phyloP scores from a whole-genome alignment of 1,284 basidiomycete species.

The Trametes polyzona region DNA sequence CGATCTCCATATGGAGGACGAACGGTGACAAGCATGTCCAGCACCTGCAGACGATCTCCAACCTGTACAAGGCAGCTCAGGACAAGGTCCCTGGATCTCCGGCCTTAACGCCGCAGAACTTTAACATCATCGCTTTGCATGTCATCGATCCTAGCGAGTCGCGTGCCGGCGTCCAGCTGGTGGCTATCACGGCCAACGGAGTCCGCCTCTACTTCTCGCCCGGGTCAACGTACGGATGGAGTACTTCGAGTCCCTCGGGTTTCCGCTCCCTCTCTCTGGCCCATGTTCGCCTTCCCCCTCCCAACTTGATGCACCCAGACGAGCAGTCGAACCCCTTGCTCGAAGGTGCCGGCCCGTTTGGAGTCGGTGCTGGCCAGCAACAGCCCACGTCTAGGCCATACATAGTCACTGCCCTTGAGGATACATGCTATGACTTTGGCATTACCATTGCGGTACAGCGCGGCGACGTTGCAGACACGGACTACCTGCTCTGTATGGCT shows the following conservation, averaged over 20 bases:
- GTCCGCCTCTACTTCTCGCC: slow-evolving; percentile 79
- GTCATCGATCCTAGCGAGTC: slow-evolving; percentile 66
- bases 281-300: slow-evolving; percentile 82
- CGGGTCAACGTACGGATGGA: slow-evolving; percentile 44
- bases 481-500: slow-evolving; percentile 75
- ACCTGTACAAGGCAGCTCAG: slow-evolving; percentile 70
- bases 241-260: slow-evolving; percentile 42
- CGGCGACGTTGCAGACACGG: slow-evolving; percentile 73
- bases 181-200: slow-evolving; percentile 81
- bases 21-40: slow-evolving; percentile 65
- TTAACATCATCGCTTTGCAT: slow-evolving; percentile 68
- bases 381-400: slow-evolving; percentile 53
- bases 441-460: slow-evolving; percentile 69
- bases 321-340: slow-evolving; percentile 57
- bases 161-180: slow-evolving; percentile 68
- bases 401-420: slow-evolving; percentile 57
- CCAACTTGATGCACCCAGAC: slow-evolving; percentile 76
- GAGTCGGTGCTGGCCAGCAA: slow-evolving; percentile 47
- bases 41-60: slow-evolving; percentile 68
- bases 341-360: slow-evolving; percentile 46
- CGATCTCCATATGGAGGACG: slow-evolving; percentile 71
- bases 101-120: slow-evolving; percentile 67
- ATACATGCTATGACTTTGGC: slow-evolving; percentile 66
- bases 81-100: slow-evolving; percentile 78
- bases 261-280: slow-evolving; percentile 61